Base-by-base conservation (phyloP, 768 basidiomycete species). In the Calocera viscosa region DNA sequence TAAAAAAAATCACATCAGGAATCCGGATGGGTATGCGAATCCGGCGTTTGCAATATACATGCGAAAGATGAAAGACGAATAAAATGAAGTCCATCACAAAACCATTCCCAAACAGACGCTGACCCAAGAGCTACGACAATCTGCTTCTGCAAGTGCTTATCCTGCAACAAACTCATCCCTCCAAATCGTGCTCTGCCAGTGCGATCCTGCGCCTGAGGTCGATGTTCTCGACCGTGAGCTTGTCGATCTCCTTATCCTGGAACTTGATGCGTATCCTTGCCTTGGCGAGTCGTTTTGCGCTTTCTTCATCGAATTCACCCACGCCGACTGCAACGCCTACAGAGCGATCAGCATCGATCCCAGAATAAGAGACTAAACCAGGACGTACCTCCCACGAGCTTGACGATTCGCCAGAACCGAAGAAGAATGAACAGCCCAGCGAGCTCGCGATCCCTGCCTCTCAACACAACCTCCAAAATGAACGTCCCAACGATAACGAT, bases 361-460 rank as follows among this genome's bases (percentile, higher is more conserved):
- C 17, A 10, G 16, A 63, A 41, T 49, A 10, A 24, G 11, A 39
- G n/a, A 64, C 17, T 12, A 40, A n/a, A 47, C 65, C 65, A 49
- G 41, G 35, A 49, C 75, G 72, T 67, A 82, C 82, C 83, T 75
- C 82, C 82, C 11, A 90, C 85, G 14, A 92, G 78, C 73, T 91
- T 90, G 28, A 91, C 82, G 34, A 92, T 77, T 28, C 90, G 81
- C 90, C 91, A 91, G 16, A 92, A 74, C 75, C 90, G 90, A 32
- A 92, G 77, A 22, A 88, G 77, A 43, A 92, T 80, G 35, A 92
- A 81, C 28, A 92, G 76, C 5, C 81, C 82, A 0, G 85, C 87
- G 24, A 91, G 80, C 71, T 92, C 88, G 68, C 84, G 77, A 72
- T 88, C 87, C 65, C 77, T 80, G 1, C 90, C 90, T 71, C 80